Conservation (phyloP, 225 moss, liverwort and hornwort species). For the Bryum argenteum region DNA sequence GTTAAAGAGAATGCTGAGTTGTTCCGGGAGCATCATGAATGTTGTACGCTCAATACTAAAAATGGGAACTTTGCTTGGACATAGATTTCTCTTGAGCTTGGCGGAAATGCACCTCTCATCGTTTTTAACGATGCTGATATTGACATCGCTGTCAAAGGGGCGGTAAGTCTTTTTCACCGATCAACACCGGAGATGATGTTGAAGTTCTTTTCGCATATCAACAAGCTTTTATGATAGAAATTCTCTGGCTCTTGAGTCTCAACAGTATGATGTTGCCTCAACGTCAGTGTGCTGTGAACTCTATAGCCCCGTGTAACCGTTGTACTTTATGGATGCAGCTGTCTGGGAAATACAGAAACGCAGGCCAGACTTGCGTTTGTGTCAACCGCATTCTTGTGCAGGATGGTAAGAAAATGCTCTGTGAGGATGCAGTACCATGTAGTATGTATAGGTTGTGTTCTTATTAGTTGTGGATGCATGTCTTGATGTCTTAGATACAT, state of each 20-base stretch:
- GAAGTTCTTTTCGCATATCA: background rate
- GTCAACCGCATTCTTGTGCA: slow-evolving; percentile 95
- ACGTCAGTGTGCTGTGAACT: slow-evolving; percentile 19
- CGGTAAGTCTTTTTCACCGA: slow-evolving; percentile 55
- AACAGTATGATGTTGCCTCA: background rate
- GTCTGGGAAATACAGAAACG: slow-evolving; percentile 82
- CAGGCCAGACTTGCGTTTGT: slow-evolving; percentile 98
- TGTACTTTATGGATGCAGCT: slow-evolving; percentile 57
- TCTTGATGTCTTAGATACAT: slow-evolving; percentile 10
- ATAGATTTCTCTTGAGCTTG: slow-evolving; percentile 92
- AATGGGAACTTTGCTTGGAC: slow-evolving; percentile 24
- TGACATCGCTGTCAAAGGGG: slow-evolving; percentile 83
- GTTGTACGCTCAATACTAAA: slow-evolving; percentile 17
- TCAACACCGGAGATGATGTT: background rate
- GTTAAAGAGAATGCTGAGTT: slow-evolving; percentile 9
- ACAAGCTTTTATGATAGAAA: background rate
- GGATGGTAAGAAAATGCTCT: slow-evolving; percentile 64
- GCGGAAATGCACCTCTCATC: slow-evolving; percentile 96
- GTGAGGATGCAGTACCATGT: background rate
- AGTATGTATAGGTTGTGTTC: background rate
- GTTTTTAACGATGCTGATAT: slow-evolving; percentile 92
- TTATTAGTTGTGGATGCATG: slow-evolving; percentile 15
- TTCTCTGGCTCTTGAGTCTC: slow-evolving; percentile 4
- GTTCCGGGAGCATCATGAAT: slow-evolving; percentile 19
- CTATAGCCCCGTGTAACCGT: slow-evolving; percentile 16